Evolutionary conservation across 2,329 filamentous ascomycete species (phyloP).

Genomic region (Simplicillium aogashimaense): DNA sequence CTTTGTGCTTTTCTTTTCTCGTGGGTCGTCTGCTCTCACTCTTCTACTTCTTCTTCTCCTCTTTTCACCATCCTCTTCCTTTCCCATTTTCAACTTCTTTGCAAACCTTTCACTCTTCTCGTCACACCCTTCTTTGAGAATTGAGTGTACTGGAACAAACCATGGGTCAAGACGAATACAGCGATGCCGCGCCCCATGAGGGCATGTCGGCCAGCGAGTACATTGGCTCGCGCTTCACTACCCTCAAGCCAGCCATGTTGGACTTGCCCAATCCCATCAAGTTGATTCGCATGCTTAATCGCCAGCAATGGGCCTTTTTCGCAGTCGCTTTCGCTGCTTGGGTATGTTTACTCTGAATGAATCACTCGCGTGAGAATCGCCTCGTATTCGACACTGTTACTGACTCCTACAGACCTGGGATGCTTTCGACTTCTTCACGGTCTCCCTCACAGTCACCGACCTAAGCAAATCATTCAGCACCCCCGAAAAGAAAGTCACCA

Average conservation of each 20-base stretch:
- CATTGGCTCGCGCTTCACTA: constrained; percentile 40
- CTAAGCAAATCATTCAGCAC: constrained; percentile 42
- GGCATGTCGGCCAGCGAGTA: constrained; percentile 39
- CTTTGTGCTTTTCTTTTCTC: no score
- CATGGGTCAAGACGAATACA: constrained; percentile 5
- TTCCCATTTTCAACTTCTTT: no score
- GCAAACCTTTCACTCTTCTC: not conserved
- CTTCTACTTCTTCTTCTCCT: not conserved
- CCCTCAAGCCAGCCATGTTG: constrained; percentile 47
- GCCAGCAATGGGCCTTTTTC: constrained; percentile 46
- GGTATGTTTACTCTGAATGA: constrained; percentile 25
- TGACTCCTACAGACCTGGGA: constrained; percentile 41
- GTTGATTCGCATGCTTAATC: constrained; percentile 36
- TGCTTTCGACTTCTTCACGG: constrained; percentile 58
- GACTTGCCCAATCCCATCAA: constrained; percentile 42
- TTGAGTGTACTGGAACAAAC: not conserved
- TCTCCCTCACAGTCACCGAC: constrained; percentile 47
- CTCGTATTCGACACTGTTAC: no score
- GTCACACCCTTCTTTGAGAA: not conserved
- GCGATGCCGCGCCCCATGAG: constrained; percentile 29
- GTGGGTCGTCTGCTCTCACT: no score
- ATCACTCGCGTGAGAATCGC: no score
- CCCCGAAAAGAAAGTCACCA: constrained; percentile 20
- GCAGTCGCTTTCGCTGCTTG: constrained; percentile 44
- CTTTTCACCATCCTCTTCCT: no score